These are phyloP conservation scores for Talaromyces liani DNA, from an alignment of 495 filamentous ascomycete species.

Conservation along the genomic window DNA sequence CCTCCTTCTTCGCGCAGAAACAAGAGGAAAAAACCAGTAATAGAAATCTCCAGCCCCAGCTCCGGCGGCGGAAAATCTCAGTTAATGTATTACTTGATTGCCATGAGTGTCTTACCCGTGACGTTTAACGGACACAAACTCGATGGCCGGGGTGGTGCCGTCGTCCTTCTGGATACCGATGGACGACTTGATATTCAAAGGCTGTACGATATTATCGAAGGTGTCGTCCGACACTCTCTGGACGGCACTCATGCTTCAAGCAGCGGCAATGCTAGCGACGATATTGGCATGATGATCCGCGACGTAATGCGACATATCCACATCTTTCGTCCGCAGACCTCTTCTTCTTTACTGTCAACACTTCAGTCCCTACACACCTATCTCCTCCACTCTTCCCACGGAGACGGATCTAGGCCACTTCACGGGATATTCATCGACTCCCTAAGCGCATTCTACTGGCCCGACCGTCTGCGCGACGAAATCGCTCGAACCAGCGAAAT, in stretches of 20 bases:
- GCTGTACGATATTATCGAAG: slow-evolving; percentile 35
- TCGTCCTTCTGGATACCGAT: slow-evolving; percentile 66
- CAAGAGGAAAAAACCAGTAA: slow-evolving; percentile 31
- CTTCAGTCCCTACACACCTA: slow-evolving; percentile 40
- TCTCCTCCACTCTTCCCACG: slow-evolving; percentile 25
- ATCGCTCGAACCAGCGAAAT: slow-evolving; percentile 33
- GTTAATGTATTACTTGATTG: slow-evolving; percentile 59
- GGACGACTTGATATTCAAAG: slow-evolving; percentile 56
- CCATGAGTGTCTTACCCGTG: slow-evolving; percentile 49
- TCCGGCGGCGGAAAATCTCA: slow-evolving; percentile 57
- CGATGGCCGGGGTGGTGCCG: slow-evolving; percentile 46
- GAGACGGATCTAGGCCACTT: slow-evolving; percentile 34
- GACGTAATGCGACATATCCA: slow-evolving; percentile 40
- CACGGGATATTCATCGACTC: slow-evolving; percentile 47
- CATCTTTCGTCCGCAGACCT: slow-evolving; percentile 50
- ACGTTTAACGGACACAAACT: slow-evolving; percentile 22
- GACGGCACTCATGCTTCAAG: neutral
- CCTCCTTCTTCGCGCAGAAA: neutral
- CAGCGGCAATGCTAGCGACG: neutral
- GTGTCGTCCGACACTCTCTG: slow-evolving; percentile 14
- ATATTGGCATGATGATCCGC: slow-evolving; percentile 20
- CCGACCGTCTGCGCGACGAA: slow-evolving; percentile 44
- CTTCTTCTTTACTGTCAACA: slow-evolving; percentile 43
- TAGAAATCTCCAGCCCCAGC: slow-evolving; percentile 49
- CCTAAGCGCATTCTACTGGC: slow-evolving; percentile 51